Percentiles rank a stretch among this genome's conserved stretches.
Conservation (phyloP, 2,329 filamentous ascomycete genomes). For the Lasiodiplodia gonubiensis region DNA sequence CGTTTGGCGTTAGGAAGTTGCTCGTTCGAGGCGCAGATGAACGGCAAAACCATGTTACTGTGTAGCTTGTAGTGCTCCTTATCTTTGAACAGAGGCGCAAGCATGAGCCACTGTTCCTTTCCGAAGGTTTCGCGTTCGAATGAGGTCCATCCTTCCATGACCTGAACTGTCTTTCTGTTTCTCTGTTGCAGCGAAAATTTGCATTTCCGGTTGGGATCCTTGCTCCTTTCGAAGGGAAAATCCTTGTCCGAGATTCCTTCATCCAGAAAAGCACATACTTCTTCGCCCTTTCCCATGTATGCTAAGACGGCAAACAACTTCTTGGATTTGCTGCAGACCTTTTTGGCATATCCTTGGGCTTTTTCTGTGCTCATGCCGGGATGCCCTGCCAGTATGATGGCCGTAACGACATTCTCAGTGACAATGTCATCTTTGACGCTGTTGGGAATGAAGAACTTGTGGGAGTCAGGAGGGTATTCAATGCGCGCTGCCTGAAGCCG, state of each 20-base stretch:
- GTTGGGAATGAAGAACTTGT: not conserved
- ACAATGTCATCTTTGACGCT: not conserved
- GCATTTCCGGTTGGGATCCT: not conserved
- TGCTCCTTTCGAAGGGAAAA: not conserved
- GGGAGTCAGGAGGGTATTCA: not conserved
- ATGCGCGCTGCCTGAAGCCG: not conserved
- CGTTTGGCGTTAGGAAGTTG: not conserved
- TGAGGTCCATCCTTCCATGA: not conserved
- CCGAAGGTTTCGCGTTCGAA: not conserved
- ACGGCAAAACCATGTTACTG: not conserved
- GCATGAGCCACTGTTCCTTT: not conserved
- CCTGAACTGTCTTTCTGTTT: not conserved
- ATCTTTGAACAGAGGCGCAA: not conserved
- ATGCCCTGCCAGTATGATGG: not conserved
- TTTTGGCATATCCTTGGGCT: not conserved
- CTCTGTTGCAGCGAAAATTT: not conserved
- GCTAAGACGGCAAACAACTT: constrained; percentile 21
- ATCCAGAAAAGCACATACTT: not conserved
- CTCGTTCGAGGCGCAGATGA: not conserved
- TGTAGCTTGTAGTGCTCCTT: constrained; percentile 2
- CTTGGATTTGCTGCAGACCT: constrained; percentile 3
- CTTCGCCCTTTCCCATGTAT: constrained; percentile 15
- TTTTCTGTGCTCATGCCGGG: not conserved
- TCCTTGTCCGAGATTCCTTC: not conserved
- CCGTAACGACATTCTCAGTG: not conserved